These are phyloP conservation scores for Cytospora piceicola DNA, from an alignment of 2,329 filamentous ascomycete species.

Conservation along the genomic window DNA sequence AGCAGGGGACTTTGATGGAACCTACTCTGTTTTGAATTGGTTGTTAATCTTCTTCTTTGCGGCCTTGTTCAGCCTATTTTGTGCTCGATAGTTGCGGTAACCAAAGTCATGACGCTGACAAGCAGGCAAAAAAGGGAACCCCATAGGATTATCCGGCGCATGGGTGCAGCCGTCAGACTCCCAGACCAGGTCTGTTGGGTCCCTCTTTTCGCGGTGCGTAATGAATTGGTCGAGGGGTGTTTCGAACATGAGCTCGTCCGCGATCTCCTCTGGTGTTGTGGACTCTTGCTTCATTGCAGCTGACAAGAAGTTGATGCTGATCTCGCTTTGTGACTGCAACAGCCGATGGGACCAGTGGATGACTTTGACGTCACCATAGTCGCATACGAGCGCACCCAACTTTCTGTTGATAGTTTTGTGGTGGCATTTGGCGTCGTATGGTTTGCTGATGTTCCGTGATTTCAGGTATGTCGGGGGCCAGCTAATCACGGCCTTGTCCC, in stretches of 20 bases:
- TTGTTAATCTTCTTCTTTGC: slow-evolving; percentile 51
- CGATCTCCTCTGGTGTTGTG: slow-evolving; percentile 32
- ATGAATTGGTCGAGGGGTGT: slow-evolving; percentile 48
- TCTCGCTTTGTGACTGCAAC: not conserved
- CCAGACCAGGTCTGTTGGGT: slow-evolving; percentile 48
- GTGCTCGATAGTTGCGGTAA: slow-evolving; percentile 56
- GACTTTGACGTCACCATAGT: not conserved
- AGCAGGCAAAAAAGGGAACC: slow-evolving; percentile 48
- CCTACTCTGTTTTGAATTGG: slow-evolving; percentile 53
- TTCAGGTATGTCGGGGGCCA: not conserved
- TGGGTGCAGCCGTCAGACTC: slow-evolving; percentile 47
- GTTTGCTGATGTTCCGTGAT: not conserved
- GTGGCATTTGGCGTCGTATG: not conserved
- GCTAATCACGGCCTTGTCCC: not conserved
- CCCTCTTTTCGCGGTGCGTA: slow-evolving; percentile 42
- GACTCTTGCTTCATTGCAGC: not conserved
- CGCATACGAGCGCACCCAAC: not conserved
- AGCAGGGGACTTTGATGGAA: not conserved
- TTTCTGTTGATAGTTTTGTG: not conserved
- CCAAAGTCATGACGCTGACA: slow-evolving; percentile 63
- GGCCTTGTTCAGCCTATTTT: slow-evolving; percentile 50
- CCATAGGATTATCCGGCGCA: slow-evolving; percentile 49
- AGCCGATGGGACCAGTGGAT: not conserved
- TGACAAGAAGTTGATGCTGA: not conserved
- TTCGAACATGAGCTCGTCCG: slow-evolving; percentile 53